phyloP scores from a whole-genome alignment of 2,329 filamentous ascomycete species.

The Penicillium frequentans region DNA sequence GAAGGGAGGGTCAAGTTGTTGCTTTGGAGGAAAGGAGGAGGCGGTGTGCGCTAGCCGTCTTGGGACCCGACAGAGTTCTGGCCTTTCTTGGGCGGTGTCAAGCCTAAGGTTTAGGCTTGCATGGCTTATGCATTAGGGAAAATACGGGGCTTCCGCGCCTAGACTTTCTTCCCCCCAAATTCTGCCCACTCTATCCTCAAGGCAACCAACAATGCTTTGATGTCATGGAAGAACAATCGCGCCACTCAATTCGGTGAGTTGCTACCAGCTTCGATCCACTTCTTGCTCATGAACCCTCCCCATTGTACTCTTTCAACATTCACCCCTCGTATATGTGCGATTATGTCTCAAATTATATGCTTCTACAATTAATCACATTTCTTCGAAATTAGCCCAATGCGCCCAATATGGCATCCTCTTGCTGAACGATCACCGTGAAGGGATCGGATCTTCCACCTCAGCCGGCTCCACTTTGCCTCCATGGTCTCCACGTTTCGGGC shows the following conservation, averaged over 20 bases:
- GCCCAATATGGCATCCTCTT: background rate
- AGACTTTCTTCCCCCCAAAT: background rate
- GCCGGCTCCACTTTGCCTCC: conserved; percentile 4
- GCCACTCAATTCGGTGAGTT: conserved; percentile 13
- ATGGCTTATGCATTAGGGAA: background rate
- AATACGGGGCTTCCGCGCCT: background rate
- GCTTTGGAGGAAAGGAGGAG: conserved; percentile 20
- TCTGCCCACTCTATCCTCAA: conserved; percentile 1
- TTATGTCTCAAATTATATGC: background rate
- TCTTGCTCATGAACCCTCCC: background rate
- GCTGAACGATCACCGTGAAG: background rate
- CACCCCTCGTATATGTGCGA: background rate
- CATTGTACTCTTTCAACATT: background rate
- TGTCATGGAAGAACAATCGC: conserved; percentile 21
- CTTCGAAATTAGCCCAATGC: background rate
- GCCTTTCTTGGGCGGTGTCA: background rate
- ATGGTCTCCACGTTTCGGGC: conserved; percentile 4
- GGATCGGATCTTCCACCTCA: conserved; percentile 5
- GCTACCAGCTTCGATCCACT: conserved; percentile 11
- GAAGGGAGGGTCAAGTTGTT: conserved; percentile 13
- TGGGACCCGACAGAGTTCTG: background rate
- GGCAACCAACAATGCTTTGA: conserved; percentile 15
- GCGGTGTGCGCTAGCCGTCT: conserved; percentile 20
- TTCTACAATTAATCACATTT: background rate
- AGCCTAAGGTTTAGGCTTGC: background rate